Base-by-base conservation (phyloP, 805 yeast genomes). In the Saturnispora hagleri region DNA sequence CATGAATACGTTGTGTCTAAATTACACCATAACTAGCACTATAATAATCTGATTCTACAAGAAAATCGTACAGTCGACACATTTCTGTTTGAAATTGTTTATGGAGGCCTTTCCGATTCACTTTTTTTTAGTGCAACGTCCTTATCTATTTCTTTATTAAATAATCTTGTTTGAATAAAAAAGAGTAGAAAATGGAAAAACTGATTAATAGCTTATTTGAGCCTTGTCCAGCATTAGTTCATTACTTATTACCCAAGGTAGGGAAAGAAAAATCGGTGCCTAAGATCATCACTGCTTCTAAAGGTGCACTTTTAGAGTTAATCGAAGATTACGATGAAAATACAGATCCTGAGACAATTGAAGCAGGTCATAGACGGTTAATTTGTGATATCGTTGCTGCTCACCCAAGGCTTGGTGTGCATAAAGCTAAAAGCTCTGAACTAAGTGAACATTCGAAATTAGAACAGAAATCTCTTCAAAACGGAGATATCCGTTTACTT, bases 321-420 rank as follows among this genome's bases (percentile, higher is more conserved):
- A 24, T 47, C 8, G 15, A 46, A 5, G 43, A 42, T n/a, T 57
- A 55, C 24, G 9, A 17, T n/a, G 20, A 41, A 24, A 26, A 12
- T 8, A 26, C 17, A 13, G 34, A 18, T 13, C 12, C 44, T 7
- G 40, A 18, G n/a, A 40, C 43, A 13, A 38, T 38, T 9, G 24
- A 42, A 9, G 18, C 27, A 9, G 27, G 35, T 9, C 27, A 46
- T 24, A 46, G 45, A n/a, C 8, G 33, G 1, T 47, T 20, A 5
- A 57, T 66, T 4, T 58, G 63, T 43, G 69, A 75, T 40, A 88
- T 90, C 52, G 80, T 90, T n/a, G 82, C 87, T 1, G 96, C 97
- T 0, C 97, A 89, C 68, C 97, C 97, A 17, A 73, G 96, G 51
- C 70, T 89, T 17, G 97, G 97, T 0, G 86, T 86, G 3, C 72